A percentile compares a stretch with the other conserved stretches of the same genome.
Conservation (phyloP, 1,284 basidiomycete genomes). For the Jaminaea rosea region DNA sequence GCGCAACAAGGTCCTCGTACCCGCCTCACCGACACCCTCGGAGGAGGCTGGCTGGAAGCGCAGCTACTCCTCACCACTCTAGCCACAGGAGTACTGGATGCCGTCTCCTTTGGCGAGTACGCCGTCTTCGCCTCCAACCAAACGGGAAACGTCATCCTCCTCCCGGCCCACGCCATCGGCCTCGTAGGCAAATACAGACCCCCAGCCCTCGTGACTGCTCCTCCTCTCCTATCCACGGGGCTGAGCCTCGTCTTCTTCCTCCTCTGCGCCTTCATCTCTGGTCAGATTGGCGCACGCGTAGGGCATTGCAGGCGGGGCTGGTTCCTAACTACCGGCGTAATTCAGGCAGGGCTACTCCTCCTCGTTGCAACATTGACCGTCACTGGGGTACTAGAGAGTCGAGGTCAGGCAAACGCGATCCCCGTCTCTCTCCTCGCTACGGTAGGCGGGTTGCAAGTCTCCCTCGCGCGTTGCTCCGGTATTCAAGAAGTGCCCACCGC, state of each 20-base stretch:
- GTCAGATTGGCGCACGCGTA: background rate
- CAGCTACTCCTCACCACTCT: background rate
- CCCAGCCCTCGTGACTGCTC: background rate
- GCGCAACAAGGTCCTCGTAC: too few species aligned
- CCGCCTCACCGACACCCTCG: too few species aligned
- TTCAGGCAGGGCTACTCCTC: constrained; percentile 1
- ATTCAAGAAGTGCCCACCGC: constrained; percentile 1
- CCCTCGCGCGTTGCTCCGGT: constrained; percentile 3
- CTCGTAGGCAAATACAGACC: too few species aligned
- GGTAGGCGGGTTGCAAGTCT: constrained; percentile 2
- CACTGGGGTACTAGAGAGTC: background rate
- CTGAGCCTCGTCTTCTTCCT: constrained; percentile 1
- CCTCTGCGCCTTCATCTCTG: constrained; percentile 1
- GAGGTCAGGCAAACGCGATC: background rate
- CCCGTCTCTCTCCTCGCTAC: constrained; percentile 1
- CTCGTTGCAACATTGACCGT: background rate
- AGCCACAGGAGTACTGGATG: background rate
- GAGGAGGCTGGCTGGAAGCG: too few species aligned
- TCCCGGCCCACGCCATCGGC: constrained; percentile 1
- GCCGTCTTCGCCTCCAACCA: constrained; percentile 3
- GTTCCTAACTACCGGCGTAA: background rate
- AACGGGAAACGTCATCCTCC: constrained; percentile 1
- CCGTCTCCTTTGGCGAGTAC: background rate
- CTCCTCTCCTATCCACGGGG: constrained; percentile 1
- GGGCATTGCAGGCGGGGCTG: background rate